Evolutionary conservation across 169 alveolate species (phyloP).

Genomic region (Eimeria necatrix): DNA sequence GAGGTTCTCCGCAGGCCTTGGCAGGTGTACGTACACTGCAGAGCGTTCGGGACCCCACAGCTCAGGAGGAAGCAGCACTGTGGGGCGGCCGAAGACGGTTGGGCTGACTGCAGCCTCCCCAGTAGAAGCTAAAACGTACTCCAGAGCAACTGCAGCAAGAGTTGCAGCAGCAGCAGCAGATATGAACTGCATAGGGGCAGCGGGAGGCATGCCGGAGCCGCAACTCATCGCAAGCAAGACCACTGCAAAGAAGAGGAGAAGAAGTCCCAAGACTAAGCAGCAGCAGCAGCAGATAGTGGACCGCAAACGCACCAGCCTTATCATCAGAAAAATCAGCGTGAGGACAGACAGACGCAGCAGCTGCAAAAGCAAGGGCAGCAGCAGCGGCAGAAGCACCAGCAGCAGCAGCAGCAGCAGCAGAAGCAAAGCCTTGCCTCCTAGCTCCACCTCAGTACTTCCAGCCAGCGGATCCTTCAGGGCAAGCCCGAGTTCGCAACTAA

Average conservation of each 20-base stretch:
- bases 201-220: background rate
- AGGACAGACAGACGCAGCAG: background rate
- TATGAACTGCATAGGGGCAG: no score
- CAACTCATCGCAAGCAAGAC: background rate
- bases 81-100: background rate
- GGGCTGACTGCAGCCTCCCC: background rate
- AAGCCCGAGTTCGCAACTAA: background rate
- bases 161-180: background rate
- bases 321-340: background rate
- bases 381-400: background rate
- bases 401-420: background rate
- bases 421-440: slow-evolving; percentile 19
- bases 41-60: background rate
- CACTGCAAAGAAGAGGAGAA: background rate
- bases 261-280: background rate
- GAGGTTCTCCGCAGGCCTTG: background rate
- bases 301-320: background rate
- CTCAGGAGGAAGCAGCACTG: background rate
- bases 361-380: slow-evolving; percentile 3
- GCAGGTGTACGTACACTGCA: background rate
- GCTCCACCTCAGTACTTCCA: background rate
- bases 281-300: background rate
- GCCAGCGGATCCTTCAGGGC: background rate
- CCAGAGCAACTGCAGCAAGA: background rate
- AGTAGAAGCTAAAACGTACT: background rate